Evolutionary conservation across 305 asterid genomes (phyloP).

Genomic region (Rubia occidens): DNA sequence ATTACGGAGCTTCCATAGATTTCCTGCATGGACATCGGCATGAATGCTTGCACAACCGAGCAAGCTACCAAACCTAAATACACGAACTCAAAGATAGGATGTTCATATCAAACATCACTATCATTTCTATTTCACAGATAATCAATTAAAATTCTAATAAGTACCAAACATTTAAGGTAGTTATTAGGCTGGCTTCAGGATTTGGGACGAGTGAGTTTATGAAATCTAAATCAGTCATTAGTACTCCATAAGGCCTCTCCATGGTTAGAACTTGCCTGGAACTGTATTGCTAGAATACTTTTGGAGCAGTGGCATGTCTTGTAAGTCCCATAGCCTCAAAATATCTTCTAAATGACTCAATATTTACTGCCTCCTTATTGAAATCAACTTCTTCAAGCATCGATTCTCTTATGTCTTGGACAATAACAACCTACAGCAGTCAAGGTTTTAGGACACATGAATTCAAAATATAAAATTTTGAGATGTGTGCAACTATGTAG

Average conservation of each 20-base stretch:
- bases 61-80: slow-evolving; percentile 87
- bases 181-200: slow-evolving; percentile 85
- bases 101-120: not conserved
- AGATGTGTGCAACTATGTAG: too few species aligned
- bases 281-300: slow-evolving; percentile 66
- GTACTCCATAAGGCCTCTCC: slow-evolving; percentile 99
- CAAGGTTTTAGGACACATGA: not conserved
- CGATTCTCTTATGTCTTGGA: slow-evolving; percentile 75
- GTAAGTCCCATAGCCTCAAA: slow-evolving; percentile 82
- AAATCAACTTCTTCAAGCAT: slow-evolving; percentile 99
- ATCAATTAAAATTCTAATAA: slow-evolving; percentile 16
- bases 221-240: slow-evolving; percentile 88
- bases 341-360: slow-evolving; percentile 77
- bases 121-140: slow-evolving; percentile 1
- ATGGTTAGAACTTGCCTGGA: slow-evolving; percentile 64
- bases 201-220: slow-evolving; percentile 69
- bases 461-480: not conserved
- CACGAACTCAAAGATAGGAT: not conserved
- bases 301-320: slow-evolving; percentile 92
- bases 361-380: slow-evolving; percentile 73
- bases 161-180: slow-evolving; percentile 94
- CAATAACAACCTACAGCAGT: slow-evolving; percentile 68
- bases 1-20: slow-evolving; percentile 40
- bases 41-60: slow-evolving; percentile 89
- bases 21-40: slow-evolving; percentile 74